Percentiles rank a stretch among this genome's conserved stretches.
These are phyloP conservation scores for Globisporangium nunn DNA, from an alignment of 352 stramenopile genomes.

Conservation along the genomic window DNA sequence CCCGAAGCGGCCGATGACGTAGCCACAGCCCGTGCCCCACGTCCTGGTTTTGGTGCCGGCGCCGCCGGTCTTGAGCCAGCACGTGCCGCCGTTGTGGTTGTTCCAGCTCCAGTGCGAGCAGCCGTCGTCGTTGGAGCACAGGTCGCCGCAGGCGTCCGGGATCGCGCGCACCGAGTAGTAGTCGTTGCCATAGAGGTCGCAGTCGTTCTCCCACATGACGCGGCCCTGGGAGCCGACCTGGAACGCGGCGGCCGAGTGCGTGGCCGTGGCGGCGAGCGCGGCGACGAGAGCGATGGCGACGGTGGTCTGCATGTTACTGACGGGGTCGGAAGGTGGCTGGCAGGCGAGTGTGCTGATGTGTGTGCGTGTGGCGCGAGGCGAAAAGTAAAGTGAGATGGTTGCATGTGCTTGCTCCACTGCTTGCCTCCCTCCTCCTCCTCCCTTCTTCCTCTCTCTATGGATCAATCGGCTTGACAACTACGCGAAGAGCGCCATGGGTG, in stretches of 20 bases:
- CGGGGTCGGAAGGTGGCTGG: background rate
- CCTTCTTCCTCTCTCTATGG: background rate
- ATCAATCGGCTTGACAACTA: background rate
- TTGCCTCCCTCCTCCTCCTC: background rate
- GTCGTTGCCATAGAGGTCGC: constrained; percentile 15
- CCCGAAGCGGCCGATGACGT: constrained; percentile 30
- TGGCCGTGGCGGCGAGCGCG: constrained; percentile 1
- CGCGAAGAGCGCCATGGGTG: background rate
- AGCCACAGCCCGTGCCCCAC: constrained; percentile 27
- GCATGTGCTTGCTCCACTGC: background rate
- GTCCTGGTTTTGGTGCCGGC: background rate
- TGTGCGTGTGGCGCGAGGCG: constrained; percentile 3
- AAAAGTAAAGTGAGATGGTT: constrained; percentile 11
- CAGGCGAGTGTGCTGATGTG: background rate
- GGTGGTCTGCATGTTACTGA: constrained; percentile 8
- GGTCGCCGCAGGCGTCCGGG: constrained; percentile 12
- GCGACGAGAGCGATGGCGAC: constrained; percentile 7
- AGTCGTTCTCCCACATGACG: constrained; percentile 19
- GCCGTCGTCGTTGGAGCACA: constrained; percentile 9
- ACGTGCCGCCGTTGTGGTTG: constrained; percentile 48
- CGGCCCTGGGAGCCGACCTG: constrained; percentile 8
- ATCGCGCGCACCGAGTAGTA: constrained; percentile 10
- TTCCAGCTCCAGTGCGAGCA: constrained; percentile 38
- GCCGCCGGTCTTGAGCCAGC: constrained; percentile 41
- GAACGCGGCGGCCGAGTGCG: background rate